These are phyloP conservation scores for Saturnispora silvae DNA, from an alignment of 805 yeast species.

Conservation along the genomic window DNA sequence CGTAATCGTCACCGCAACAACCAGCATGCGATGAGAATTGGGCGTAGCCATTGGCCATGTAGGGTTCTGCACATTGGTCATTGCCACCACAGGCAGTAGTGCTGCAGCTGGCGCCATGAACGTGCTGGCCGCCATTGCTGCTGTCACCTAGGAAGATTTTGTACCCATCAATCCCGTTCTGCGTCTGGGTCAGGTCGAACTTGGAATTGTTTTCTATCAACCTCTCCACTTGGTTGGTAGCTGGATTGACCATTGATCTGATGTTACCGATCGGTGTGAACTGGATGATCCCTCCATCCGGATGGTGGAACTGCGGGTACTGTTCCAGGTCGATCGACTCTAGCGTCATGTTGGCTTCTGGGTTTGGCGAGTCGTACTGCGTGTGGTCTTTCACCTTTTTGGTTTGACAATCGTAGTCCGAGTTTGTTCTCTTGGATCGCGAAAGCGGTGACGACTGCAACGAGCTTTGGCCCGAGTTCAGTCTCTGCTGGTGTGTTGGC, in stretches of 20 bases:
- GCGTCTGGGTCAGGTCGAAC: constrained; percentile 24
- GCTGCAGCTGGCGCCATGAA: constrained; percentile 18
- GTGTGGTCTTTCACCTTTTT: constrained; percentile 23
- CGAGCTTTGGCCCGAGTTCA: constrained; percentile 11
- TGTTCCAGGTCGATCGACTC: constrained; percentile 29
- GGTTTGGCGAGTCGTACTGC: constrained; percentile 15
- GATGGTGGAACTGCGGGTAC: constrained; percentile 49
- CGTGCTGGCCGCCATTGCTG: constrained; percentile 29
- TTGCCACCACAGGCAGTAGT: constrained; percentile 2
- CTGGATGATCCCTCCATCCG: constrained; percentile 52
- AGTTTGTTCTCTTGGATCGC: constrained; percentile 28
- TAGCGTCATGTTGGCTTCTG: constrained; percentile 14
- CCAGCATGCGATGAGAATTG: constrained; percentile 7
- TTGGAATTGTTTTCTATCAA: constrained; percentile 36
- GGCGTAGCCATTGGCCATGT: constrained; percentile 25
- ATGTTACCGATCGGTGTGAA: constrained; percentile 57
- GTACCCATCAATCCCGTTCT: constrained; percentile 30
- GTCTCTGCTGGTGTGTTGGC: constrained; percentile 13
- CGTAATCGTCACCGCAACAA: constrained; percentile 12
- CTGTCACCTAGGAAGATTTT: constrained; percentile 26
- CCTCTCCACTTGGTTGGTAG: constrained; percentile 34
- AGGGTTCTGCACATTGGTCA: constrained; percentile 19
- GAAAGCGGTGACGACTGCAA: constrained; percentile 11
- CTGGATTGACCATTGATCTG: constrained; percentile 30
- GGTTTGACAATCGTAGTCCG: constrained; percentile 23